Conservation (phyloP, 306 rosid species). For the Prunus davidiana region DNA sequence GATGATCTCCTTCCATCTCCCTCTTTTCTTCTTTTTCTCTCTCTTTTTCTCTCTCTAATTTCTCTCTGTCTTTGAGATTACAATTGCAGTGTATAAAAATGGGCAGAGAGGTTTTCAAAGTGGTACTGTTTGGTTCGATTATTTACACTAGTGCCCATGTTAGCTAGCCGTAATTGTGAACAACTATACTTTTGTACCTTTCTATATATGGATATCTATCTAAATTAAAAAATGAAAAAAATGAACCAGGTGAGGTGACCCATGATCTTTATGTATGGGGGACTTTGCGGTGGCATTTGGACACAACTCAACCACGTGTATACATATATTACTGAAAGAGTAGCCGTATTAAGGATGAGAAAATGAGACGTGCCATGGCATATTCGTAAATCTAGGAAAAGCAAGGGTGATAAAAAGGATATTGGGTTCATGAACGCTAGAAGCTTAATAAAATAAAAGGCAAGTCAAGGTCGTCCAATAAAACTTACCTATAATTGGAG, state of each 20-base stretch:
- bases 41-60: neutral
- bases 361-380: neutral
- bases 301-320: neutral
- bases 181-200: neutral
- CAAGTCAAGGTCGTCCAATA: neutral
- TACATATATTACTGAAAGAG: no score
- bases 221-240: neutral
- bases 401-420: neutral
- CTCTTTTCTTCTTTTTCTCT: neutral
- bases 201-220: neutral
- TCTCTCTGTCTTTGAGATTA: neutral
- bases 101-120: neutral
- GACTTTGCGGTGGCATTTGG: slow-evolving; percentile 13
- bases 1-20: slow-evolving; percentile 28
- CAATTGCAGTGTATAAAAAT: slow-evolving; percentile 5
- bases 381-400: neutral
- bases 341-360: neutral
- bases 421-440: slow-evolving; percentile 16
- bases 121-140: slow-evolving; percentile 15
- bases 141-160: slow-evolving; percentile 12
- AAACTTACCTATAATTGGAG: no score
- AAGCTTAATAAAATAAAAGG: neutral
- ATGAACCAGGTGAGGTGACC: neutral
- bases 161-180: neutral
- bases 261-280: neutral